These are phyloP conservation scores for Porphyrellus cyaneotinctus DNA, from an alignment of 768 basidiomycete genomes.

Conservation along the genomic window DNA sequence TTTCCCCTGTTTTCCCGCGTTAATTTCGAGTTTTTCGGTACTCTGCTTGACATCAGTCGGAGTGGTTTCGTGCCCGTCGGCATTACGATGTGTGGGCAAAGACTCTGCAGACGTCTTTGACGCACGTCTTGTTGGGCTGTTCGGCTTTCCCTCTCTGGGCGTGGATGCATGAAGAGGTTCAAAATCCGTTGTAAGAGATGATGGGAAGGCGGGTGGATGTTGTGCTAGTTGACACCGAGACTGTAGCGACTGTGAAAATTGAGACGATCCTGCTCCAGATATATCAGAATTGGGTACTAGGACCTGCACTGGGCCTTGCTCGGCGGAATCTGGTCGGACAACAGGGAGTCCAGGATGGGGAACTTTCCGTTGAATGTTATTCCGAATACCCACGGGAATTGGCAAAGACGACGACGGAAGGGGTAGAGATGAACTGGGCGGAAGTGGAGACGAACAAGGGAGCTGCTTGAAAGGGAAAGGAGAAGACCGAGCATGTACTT, in stretches of 20 bases:
- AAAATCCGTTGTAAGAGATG: slow-evolving; percentile 21
- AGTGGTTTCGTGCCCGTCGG: neutral
- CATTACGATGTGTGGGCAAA: neutral
- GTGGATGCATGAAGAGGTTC: slow-evolving; percentile 20
- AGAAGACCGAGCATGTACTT: neutral
- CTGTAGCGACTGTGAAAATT: slow-evolving; percentile 31
- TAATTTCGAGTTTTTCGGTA: neutral
- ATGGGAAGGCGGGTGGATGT: slow-evolving; percentile 11
- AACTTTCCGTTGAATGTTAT: slow-evolving; percentile 41
- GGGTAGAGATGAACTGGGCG: slow-evolving; percentile 11
- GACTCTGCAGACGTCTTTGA: slow-evolving; percentile 7
- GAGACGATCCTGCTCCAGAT: slow-evolving; percentile 38
- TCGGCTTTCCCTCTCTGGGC: slow-evolving; percentile 4
- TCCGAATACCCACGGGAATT: slow-evolving; percentile 15
- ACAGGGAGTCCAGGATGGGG: slow-evolving; percentile 38
- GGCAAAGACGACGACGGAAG: slow-evolving; percentile 5
- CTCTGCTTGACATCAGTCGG: neutral
- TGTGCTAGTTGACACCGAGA: slow-evolving; percentile 13
- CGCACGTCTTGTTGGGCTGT: neutral
- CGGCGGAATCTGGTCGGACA: slow-evolving; percentile 28
- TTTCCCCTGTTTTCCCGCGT: neutral
- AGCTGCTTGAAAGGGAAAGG: slow-evolving; percentile 3
- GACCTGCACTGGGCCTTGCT: slow-evolving; percentile 39
- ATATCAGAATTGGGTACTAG: slow-evolving; percentile 56
- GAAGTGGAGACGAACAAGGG: slow-evolving; percentile 11